phyloP scores from a whole-genome alignment of 2,329 filamentous ascomycete genomes.

The Clonostachys rhizophaga region DNA sequence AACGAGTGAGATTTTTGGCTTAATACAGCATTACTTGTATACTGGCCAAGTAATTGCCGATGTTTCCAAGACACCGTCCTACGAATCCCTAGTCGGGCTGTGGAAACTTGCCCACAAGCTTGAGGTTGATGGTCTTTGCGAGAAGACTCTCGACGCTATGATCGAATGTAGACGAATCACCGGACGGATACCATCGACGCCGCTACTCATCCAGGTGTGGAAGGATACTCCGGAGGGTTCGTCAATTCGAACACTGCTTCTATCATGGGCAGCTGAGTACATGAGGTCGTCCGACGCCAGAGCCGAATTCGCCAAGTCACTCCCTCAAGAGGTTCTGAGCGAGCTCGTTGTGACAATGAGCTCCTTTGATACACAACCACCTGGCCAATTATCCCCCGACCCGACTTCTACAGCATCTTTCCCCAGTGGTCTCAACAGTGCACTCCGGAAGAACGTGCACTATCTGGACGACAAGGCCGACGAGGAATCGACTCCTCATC shows the following conservation, averaged over 20 bases:
- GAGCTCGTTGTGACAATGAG: conserved; percentile 61
- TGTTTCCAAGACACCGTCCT: conserved; percentile 37
- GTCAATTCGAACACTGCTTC: conserved; percentile 50
- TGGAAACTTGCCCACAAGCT: conserved; percentile 53
- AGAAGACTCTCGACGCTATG: conserved; percentile 53
- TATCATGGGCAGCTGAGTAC: conserved; percentile 60
- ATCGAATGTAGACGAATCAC: conserved; percentile 47
- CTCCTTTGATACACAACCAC: conserved; percentile 37
- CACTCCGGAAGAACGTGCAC: conserved; percentile 38
- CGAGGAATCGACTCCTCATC: conserved; percentile 18
- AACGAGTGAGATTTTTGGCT: conserved; percentile 45
- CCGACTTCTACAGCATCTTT: conserved; percentile 7
- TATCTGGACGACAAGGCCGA: conserved; percentile 40
- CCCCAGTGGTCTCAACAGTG: conserved; percentile 8
- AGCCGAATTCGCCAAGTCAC: conserved; percentile 53
- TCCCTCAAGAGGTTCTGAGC: conserved; percentile 58
- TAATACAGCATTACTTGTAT: conserved; percentile 49
- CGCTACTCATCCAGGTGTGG: conserved; percentile 57
- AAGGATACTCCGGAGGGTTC: conserved; percentile 57
- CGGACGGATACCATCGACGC: conserved; percentile 50
- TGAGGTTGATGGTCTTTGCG: conserved; percentile 49
- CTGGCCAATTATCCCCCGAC: conserved; percentile 16
- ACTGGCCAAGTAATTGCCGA: conserved; percentile 41
- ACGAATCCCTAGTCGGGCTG: conserved; percentile 47
- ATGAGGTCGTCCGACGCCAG: conserved; percentile 52